A percentile compares a stretch with the other conserved stretches of the same genome.
Evolutionary conservation across 1,284 basidiomycete genomes (phyloP).

Genomic region (Cryptococcus sp.): DNA sequence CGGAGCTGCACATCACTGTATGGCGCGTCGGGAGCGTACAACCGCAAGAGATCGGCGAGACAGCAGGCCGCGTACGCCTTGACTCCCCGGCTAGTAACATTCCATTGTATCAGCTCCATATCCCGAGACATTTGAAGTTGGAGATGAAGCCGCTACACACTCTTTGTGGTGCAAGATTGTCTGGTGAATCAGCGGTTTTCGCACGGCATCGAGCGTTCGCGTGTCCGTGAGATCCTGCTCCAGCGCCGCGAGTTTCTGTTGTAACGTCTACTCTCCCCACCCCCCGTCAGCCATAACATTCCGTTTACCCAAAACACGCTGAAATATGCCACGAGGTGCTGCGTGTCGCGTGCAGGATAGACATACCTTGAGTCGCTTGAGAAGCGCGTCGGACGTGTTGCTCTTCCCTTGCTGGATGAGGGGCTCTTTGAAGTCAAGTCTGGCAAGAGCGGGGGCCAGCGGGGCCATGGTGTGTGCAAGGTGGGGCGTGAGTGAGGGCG

Average conservation of each 20-base stretch:
- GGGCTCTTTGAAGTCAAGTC: constrained; percentile 72
- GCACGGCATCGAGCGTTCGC: constrained; percentile 63
- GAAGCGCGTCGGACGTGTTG: constrained; percentile 59
- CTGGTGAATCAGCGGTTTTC: constrained; percentile 74
- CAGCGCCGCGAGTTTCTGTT: constrained; percentile 73
- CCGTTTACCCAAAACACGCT: not conserved
- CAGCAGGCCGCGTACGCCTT: constrained; percentile 93
- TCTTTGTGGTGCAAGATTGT: constrained; percentile 90
- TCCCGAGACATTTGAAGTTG: not conserved
- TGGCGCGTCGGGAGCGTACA: constrained; percentile 96
- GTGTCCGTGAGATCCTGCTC: constrained; percentile 85
- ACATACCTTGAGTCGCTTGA: constrained; percentile 71
- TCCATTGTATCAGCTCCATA: not conserved
- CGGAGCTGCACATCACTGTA: constrained; percentile 79
- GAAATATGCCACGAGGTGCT: no score
- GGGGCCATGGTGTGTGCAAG: constrained; percentile 1
- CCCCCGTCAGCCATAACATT: not conserved
- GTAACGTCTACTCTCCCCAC: constrained; percentile 54
- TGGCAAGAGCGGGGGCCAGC: constrained; percentile 12
- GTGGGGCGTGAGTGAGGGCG: not conserved
- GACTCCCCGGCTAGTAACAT: constrained; percentile 59
- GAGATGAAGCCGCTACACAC: constrained; percentile 45
- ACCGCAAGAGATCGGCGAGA: constrained; percentile 84
- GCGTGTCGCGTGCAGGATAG: no score
- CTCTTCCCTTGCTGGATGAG: constrained; percentile 54